A percentile compares a stretch with the other conserved stretches of the same genome.
Conservation (phyloP, 202 grass and related monocot species). For the Elaeis oleifera region DNA sequence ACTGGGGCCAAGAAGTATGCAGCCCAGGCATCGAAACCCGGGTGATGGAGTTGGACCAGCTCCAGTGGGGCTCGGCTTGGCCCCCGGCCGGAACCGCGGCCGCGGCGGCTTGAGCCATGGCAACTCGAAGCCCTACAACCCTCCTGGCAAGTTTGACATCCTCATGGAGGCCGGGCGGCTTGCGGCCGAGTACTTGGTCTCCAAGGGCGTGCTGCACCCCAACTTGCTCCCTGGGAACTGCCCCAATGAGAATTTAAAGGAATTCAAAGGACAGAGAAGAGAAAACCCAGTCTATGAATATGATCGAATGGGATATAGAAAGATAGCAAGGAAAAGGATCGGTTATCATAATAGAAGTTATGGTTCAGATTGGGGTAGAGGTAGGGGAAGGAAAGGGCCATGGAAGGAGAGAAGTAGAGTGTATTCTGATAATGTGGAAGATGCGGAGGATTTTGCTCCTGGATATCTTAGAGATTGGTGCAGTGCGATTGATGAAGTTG, state of each 20-base stretch:
- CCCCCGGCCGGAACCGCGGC: conserved; percentile 9
- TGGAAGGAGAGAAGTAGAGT: conserved; percentile 28
- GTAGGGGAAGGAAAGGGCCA: conserved; percentile 40
- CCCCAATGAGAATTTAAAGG: conserved; percentile 5
- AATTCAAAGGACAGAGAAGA: conserved; percentile 21
- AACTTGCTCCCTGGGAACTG: conserved; percentile 38
- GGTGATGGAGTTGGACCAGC: no score
- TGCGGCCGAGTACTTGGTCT: no score
- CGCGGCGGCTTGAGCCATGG: conserved; percentile 20
- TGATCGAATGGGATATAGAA: conserved; percentile 24
- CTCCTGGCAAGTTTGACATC: conserved; percentile 57
- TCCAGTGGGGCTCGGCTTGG: no score
- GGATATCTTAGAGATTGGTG: conserved; percentile 51
- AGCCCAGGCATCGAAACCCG: no score
- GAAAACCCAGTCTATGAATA: conserved; percentile 37
- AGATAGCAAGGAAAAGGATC: conserved; percentile 48
- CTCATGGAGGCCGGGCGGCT: conserved; percentile 31
- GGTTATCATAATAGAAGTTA: conserved; percentile 38
- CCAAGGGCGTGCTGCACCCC: not conserved
- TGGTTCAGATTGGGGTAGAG: conserved; percentile 46
- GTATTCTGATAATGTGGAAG: conserved; percentile 42
- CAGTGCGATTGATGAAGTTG: conserved; percentile 45
- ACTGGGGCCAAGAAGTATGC: no score
- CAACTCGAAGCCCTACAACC: conserved; percentile 22
- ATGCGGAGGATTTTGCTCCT: conserved; percentile 36